These are phyloP conservation scores for Inonotus obliquus DNA, from an alignment of 1,284 basidiomycete genomes.

Conservation along the genomic window DNA sequence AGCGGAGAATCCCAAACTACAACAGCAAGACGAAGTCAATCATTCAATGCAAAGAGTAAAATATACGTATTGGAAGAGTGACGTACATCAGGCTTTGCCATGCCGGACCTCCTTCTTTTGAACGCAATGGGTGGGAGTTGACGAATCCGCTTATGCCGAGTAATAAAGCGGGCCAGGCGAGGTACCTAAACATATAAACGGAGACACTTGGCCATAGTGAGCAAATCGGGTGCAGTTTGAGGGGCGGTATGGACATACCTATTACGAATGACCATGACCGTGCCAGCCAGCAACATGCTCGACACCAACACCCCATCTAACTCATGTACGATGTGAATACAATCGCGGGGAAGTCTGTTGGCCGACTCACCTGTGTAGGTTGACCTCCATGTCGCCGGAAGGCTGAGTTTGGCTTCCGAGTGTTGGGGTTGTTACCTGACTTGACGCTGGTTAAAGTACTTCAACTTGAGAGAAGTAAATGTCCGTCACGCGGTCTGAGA, in stretches of 20 bases:
- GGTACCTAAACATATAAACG: slow-evolving; percentile 36
- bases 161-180: slow-evolving; percentile 68
- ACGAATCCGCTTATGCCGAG: slow-evolving; percentile 58
- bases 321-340: neutral
- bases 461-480: neutral
- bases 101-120: slow-evolving; percentile 50
- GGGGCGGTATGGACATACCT: slow-evolving; percentile 43
- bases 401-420: slow-evolving; percentile 49
- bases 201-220: slow-evolving; percentile 3
- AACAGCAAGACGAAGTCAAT: no score
- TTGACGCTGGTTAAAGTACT: slow-evolving; percentile 27
- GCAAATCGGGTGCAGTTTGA: slow-evolving; percentile 7
- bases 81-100: slow-evolving; percentile 17
- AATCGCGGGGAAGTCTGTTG: no score
- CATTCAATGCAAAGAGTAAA: no score
- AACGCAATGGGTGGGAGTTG: slow-evolving; percentile 66
- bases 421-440: slow-evolving; percentile 48
- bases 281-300: slow-evolving; percentile 69
- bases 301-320: slow-evolving; percentile 56
- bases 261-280: slow-evolving; percentile 75
- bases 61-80: no score
- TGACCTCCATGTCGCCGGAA: slow-evolving; percentile 59
- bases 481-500: neutral
- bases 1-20: slow-evolving; percentile 12
- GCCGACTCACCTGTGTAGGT: slow-evolving; percentile 56